Evolutionary conservation across 2,329 filamentous ascomycete genomes (phyloP).

Genomic region (Aureobasidium subglaciale): DNA sequence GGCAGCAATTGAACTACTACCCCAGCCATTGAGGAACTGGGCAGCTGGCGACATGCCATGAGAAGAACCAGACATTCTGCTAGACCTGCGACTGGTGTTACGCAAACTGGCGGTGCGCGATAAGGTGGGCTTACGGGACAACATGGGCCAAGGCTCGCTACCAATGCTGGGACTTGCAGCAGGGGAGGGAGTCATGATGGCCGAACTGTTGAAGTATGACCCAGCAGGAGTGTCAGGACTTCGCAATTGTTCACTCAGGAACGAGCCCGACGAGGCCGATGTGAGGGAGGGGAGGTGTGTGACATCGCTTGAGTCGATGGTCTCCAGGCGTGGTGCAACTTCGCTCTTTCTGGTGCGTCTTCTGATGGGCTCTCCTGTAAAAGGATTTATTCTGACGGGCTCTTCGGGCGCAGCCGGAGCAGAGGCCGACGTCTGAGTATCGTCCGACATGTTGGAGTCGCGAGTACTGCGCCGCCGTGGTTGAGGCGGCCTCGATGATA

Average conservation of each 20-base stretch:
- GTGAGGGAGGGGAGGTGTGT: slow-evolving; percentile 32
- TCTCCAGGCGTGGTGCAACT: slow-evolving; percentile 14
- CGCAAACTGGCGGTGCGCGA: slow-evolving; percentile 25
- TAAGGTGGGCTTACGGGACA: slow-evolving; percentile 22
- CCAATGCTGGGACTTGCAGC: slow-evolving; percentile 29
- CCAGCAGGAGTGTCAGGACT: not conserved
- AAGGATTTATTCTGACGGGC: slow-evolving; percentile 16
- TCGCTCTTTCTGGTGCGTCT: slow-evolving; percentile 17
- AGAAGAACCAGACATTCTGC: slow-evolving; percentile 45
- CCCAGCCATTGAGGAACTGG: slow-evolving; percentile 51
- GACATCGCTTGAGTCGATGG: slow-evolving; percentile 15
- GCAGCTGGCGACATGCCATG: slow-evolving; percentile 54
- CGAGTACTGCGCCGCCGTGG: slow-evolving; percentile 6
- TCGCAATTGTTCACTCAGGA: slow-evolving; percentile 31
- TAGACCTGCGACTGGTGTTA: slow-evolving; percentile 35
- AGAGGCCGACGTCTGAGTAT: not conserved
- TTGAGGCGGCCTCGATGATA: slow-evolving; percentile 27
- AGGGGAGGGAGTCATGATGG: slow-evolving; percentile 33
- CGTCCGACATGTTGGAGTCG: not conserved
- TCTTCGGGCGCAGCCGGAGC: slow-evolving; percentile 11
- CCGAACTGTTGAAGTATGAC: not conserved
- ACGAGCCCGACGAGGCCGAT: slow-evolving; percentile 36
- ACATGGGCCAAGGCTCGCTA: slow-evolving; percentile 18
- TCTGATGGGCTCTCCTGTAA: slow-evolving; percentile 16
- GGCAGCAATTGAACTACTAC: slow-evolving; percentile 30